Percentiles rank a stretch among this genome's conserved stretches.
phyloP scores from a whole-genome alignment of 2,329 filamentous ascomycete species.

The Aspergillus clavatus region DNA sequence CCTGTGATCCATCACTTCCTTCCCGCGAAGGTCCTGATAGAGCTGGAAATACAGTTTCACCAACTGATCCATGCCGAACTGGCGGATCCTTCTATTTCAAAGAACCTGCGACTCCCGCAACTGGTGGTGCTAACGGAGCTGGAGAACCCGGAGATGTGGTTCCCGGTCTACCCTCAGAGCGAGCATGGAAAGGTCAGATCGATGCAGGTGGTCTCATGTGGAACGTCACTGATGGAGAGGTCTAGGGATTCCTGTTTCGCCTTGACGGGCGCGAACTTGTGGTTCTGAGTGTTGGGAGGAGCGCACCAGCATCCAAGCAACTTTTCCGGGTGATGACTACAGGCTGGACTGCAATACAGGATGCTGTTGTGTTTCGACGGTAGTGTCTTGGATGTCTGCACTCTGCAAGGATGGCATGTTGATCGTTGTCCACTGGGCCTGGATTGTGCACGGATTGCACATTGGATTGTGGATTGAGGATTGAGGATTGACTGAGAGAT shows the following conservation, averaged over 20 bases:
- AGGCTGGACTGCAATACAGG: conserved; percentile 1
- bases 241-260: conserved; percentile 2
- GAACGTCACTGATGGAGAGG: not conserved
- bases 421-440: not conserved
- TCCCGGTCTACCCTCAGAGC: not conserved
- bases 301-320: not conserved
- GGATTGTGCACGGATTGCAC: not conserved
- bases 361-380: not conserved
- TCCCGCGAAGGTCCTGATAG: not conserved
- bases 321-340: not conserved
- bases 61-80: not conserved
- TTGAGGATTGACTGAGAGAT: too few relatives aligned
- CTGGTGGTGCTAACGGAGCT: conserved; percentile 1
- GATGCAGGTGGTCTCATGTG: not conserved
- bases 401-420: not conserved
- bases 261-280: conserved; percentile 1
- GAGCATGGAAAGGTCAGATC: not conserved
- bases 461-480: too few relatives aligned
- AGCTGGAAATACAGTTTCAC: not conserved
- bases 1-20: conserved; percentile 1
- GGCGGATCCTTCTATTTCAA: not conserved
- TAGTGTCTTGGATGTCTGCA: not conserved
- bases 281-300: conserved; percentile 1
- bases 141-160: conserved; percentile 4
- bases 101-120: conserved; percentile 1